Evolutionary conservation across 2,329 filamentous ascomycete species (phyloP).

Genomic region (Chalaropsis ovoidea): DNA sequence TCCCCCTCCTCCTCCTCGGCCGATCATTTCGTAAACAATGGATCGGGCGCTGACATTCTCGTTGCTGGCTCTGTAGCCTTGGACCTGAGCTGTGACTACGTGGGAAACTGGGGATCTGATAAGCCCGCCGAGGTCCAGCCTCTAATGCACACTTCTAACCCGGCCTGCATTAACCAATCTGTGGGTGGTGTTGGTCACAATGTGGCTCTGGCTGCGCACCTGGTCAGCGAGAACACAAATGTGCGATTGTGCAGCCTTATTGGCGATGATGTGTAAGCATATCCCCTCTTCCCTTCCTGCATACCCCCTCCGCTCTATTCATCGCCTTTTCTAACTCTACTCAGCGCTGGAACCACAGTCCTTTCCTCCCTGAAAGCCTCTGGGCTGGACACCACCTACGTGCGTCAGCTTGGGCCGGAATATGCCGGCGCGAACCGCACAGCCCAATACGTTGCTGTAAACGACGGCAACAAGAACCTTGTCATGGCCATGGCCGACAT

Average conservation of each 20-base stretch:
- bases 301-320: neutral
- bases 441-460: slow-evolving; percentile 85
- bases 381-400: slow-evolving; percentile 54
- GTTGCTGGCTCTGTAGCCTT: slow-evolving; percentile 86
- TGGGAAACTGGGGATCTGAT: slow-evolving; percentile 26
- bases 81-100: slow-evolving; percentile 75
- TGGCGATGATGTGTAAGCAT: slow-evolving; percentile 59
- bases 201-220: slow-evolving; percentile 72
- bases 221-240: slow-evolving; percentile 47
- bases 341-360: slow-evolving; percentile 61
- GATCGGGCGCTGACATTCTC: slow-evolving; percentile 51
- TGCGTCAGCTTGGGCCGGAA: slow-evolving; percentile 46
- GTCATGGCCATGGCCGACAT: slow-evolving; percentile 95
- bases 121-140: slow-evolving; percentile 34
- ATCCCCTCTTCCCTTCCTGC: slow-evolving; percentile 17
- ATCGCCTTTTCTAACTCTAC: slow-evolving; percentile 15
- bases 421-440: slow-evolving; percentile 52
- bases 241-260: slow-evolving; percentile 72
- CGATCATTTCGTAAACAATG: slow-evolving; percentile 27
- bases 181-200: slow-evolving; percentile 90
- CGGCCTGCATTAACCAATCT: slow-evolving; percentile 66
- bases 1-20: slow-evolving; percentile 25
- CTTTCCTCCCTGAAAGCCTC: slow-evolving; percentile 53
- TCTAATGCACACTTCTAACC: slow-evolving; percentile 71
- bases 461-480: slow-evolving; percentile 71